A percentile compares a stretch with the other conserved stretches of the same genome.
Conservation (phyloP, 1,284 basidiomycete genomes). For the Boletellus deceptivus region DNA sequence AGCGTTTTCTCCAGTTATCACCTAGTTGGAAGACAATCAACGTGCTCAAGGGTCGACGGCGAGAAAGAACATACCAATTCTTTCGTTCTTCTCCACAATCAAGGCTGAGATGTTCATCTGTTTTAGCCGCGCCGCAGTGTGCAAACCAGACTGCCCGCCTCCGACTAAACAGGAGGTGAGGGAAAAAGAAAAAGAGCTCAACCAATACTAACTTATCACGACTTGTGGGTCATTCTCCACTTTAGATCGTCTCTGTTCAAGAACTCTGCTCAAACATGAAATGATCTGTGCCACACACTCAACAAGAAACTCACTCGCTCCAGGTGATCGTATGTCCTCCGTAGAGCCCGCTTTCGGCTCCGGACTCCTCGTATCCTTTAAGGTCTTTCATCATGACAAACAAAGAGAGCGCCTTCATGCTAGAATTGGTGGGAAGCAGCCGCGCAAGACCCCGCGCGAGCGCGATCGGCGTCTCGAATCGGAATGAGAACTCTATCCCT, state of each 20-base stretch:
- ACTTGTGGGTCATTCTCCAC: constrained; percentile 9
- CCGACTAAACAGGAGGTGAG: constrained; percentile 1
- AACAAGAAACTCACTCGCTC: constrained; percentile 1
- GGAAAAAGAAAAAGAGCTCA: neutral
- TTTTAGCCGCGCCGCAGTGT: constrained; percentile 5
- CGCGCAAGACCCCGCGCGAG: neutral
- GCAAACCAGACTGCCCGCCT: constrained; percentile 6
- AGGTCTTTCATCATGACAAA: constrained; percentile 6
- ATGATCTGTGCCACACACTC: too few relatives aligned
- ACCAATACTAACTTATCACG: constrained; percentile 1
- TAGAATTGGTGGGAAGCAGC: neutral
- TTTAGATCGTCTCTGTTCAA: constrained; percentile 2
- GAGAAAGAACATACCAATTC: neutral
- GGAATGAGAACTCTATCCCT: constrained; percentile 6
- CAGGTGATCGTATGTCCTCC: constrained; percentile 7
- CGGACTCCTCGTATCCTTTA: constrained; percentile 3
- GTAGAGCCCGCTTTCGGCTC: constrained; percentile 1
- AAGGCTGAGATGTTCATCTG: constrained; percentile 6
- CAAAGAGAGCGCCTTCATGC: constrained; percentile 3
- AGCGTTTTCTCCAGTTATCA: constrained; percentile 11
- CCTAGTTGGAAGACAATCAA: neutral
- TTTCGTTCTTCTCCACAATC: constrained; percentile 5
- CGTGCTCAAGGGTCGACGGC: too few relatives aligned
- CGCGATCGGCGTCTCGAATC: constrained; percentile 5
- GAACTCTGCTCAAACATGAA: neutral